Evolutionary conservation across 192 early-diverging fungal species (phyloP).

Genomic region (Coemansia sp.): DNA sequence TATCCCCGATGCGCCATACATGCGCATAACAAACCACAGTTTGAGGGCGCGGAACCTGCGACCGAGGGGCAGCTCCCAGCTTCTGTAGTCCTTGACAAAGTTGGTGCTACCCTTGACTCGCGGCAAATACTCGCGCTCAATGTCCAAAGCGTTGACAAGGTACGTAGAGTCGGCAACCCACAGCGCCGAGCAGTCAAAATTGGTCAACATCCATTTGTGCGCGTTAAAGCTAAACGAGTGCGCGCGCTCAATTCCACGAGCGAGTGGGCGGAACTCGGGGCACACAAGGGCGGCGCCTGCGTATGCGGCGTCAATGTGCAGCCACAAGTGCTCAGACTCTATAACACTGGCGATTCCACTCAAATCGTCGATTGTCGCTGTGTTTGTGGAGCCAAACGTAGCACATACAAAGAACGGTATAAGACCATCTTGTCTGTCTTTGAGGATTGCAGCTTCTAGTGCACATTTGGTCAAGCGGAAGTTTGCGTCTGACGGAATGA

Average conservation of each 20-base stretch:
- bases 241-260: slow-evolving; percentile 53
- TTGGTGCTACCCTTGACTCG: slow-evolving; percentile 31
- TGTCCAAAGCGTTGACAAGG: slow-evolving; percentile 55
- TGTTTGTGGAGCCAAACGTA: slow-evolving; percentile 66
- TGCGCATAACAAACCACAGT: slow-evolving; percentile 64
- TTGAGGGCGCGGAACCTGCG: slow-evolving; percentile 65
- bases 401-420: slow-evolving; percentile 64
- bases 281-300: slow-evolving; percentile 61
- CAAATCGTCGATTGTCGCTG: slow-evolving; percentile 58
- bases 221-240: slow-evolving; percentile 65
- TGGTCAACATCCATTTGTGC: slow-evolving; percentile 66
- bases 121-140: slow-evolving; percentile 57
- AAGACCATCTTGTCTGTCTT: slow-evolving; percentile 55
- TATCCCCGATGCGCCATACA: slow-evolving; percentile 57
- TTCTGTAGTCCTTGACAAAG: slow-evolving; percentile 55
- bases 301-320: slow-evolving; percentile 68
- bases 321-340: slow-evolving; percentile 53
- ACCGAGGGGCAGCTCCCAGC: slow-evolving; percentile 62
- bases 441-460: slow-evolving; percentile 48
- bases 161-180: slow-evolving; percentile 56
- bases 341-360: slow-evolving; percentile 55
- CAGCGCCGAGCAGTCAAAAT: slow-evolving; percentile 65
- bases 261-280: slow-evolving; percentile 57
- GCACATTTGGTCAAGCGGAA: slow-evolving; percentile 45
- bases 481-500: slow-evolving; percentile 42